Conservation (phyloP, 2,329 filamentous ascomycete genomes). For the Colletotrichum sp. region DNA sequence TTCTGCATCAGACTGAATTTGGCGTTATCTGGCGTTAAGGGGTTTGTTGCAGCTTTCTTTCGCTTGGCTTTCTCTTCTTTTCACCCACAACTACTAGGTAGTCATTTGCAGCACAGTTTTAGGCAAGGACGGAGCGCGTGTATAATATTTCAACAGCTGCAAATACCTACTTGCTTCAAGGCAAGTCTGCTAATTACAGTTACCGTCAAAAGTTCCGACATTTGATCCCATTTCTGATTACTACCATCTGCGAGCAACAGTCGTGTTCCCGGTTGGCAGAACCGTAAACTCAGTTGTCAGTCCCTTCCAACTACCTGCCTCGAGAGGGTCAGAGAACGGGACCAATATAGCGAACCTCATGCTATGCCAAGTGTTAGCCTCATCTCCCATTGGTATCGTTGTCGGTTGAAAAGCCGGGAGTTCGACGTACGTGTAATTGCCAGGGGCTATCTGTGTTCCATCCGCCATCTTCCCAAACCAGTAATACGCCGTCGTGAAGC, state of each 20-base stretch:
- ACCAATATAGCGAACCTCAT: slow-evolving; percentile 11
- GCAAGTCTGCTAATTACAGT: not conserved
- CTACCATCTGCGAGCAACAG: not conserved
- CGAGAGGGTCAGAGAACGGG: not conserved
- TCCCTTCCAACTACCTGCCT: slow-evolving; percentile 5
- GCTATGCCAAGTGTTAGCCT: not conserved
- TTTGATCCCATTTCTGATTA: not conserved
- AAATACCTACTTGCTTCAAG: not conserved
- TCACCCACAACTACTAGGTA: not conserved
- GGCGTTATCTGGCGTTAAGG: not conserved
- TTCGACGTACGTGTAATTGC: slow-evolving; percentile 40
- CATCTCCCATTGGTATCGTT: not conserved
- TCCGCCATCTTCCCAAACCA: slow-evolving; percentile 49
- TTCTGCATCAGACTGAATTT: rapidly evolving
- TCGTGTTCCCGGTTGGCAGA: not conserved
- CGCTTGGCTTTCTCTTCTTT: not conserved
- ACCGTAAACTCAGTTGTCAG: slow-evolving; percentile 7
- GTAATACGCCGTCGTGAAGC: slow-evolving; percentile 34
- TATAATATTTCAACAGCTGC: not conserved
- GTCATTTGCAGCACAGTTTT: not conserved
- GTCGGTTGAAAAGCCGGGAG: rapidly evolving
- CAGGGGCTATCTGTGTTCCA: slow-evolving; percentile 41
- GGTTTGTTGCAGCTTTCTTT: not conserved
- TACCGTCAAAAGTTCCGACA: not conserved
- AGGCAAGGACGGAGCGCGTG: not conserved